Evolutionary conservation across 495 filamentous ascomycete genomes (phyloP).

Genomic region (Trichocladium uniseriatum): DNA sequence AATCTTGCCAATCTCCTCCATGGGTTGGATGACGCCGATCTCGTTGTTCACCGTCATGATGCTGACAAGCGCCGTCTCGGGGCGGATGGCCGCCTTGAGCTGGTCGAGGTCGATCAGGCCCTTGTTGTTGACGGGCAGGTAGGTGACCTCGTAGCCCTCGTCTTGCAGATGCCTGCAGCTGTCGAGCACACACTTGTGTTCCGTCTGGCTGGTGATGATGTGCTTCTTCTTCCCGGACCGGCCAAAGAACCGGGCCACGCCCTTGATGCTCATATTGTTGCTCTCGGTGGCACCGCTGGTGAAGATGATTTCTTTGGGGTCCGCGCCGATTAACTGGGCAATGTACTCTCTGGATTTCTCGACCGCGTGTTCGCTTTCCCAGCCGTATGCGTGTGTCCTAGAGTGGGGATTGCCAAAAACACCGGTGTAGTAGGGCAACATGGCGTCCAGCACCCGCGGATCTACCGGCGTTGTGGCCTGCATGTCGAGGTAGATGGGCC

Average conservation of each 20-base stretch:
- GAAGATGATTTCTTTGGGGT: constrained; percentile 97
- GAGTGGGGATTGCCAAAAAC: constrained; percentile 97
- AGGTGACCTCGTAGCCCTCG: constrained; percentile 92
- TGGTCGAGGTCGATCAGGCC: constrained; percentile 77
- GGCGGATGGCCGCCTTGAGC: constrained; percentile 82
- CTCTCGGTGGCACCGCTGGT: constrained; percentile 97
- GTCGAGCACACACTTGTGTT: constrained; percentile 98
- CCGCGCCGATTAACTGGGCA: constrained; percentile 80
- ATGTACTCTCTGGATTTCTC: constrained; percentile 78
- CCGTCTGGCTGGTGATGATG: constrained; percentile 92
- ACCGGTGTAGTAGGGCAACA: constrained; percentile 89
- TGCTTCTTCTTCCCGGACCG: constrained; percentile 94
- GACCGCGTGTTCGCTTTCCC: constrained; percentile 92
- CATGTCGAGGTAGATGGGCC: constrained; percentile 97
- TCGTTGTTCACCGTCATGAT: constrained; percentile 99
- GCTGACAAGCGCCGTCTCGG: constrained; percentile 84
- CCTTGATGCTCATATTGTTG: constrained; percentile 99
- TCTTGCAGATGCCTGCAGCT: constrained; percentile 94
- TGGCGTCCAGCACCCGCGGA: constrained; percentile 87
- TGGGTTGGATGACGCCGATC: constrained; percentile 93
- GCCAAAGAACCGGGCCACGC: constrained; percentile 90
- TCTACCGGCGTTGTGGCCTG: constrained; percentile 97
- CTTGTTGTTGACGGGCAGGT: constrained; percentile 77
- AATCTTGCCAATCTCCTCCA: constrained; percentile 86
- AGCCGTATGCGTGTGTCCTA: constrained; percentile 94